phyloP scores from a whole-genome alignment of 2,329 filamentous ascomycete genomes.

The Geosmithia flava region DNA sequence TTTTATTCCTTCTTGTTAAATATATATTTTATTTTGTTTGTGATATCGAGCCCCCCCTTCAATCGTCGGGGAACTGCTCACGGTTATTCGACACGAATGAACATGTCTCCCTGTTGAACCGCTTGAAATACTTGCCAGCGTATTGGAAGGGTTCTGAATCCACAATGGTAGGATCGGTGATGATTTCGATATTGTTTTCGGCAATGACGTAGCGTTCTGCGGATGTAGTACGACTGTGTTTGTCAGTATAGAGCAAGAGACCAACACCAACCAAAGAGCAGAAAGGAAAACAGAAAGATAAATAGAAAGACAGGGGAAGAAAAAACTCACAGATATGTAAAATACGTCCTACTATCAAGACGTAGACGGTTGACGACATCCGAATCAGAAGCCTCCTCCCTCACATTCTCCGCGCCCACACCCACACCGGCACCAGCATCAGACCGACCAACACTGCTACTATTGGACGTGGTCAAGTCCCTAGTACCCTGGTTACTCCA shows the following conservation, averaged over 20 bases:
- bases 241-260: neutral
- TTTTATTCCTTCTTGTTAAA: neutral
- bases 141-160: constrained; percentile 48
- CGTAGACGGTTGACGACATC: constrained; percentile 10
- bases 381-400: constrained; percentile 5
- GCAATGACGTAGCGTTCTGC: constrained; percentile 26
- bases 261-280: neutral
- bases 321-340: constrained; percentile 63
- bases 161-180: constrained; percentile 33
- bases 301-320: neutral
- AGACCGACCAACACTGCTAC: neutral
- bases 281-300: constrained; percentile 47
- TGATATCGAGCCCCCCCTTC: constrained; percentile 3
- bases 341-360: constrained; percentile 31
- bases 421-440: too few relatives aligned
- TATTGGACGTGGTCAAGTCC: neutral
- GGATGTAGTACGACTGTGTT: constrained; percentile 16
- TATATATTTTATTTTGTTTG: neutral
- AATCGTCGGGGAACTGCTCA: constrained; percentile 84
- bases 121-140: constrained; percentile 79
- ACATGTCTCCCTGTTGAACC: constrained; percentile 57
- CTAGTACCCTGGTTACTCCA: constrained; percentile 50
- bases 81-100: constrained; percentile 70
- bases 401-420: neutral
- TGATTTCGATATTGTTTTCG: constrained; percentile 66